Percentiles rank a stretch among this genome's conserved stretches.
phyloP scores from a whole-genome alignment of 495 filamentous ascomycete genomes.

The Symbiotaphrina buchneri region DNA sequence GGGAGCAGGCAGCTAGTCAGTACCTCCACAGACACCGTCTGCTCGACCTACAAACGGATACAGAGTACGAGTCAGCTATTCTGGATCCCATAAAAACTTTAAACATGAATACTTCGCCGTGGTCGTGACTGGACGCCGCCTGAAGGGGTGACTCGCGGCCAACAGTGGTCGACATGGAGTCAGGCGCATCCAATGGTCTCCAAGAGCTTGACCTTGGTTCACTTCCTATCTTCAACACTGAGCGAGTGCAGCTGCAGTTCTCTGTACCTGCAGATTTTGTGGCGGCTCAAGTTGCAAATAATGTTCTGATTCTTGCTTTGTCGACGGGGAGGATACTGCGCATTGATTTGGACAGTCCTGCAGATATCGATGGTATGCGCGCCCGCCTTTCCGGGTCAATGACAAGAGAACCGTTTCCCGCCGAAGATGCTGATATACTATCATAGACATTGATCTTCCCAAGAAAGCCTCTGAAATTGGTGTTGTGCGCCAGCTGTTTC shows the following conservation, averaged over 20 bases:
- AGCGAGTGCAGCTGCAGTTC: slow-evolving; percentile 79
- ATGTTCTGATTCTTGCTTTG: slow-evolving; percentile 78
- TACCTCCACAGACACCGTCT: no score
- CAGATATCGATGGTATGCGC: slow-evolving; percentile 73
- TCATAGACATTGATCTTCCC: slow-evolving; percentile 81
- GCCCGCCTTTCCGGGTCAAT: neutral
- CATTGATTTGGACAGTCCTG: slow-evolving; percentile 82
- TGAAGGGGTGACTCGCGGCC: no score
- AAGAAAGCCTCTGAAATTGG: slow-evolving; percentile 81
- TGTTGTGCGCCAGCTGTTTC: slow-evolving; percentile 82
- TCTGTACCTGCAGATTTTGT: slow-evolving; percentile 82
- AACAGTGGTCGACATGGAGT: neutral
- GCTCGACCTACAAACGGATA: no score
- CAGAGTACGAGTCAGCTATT: no score
- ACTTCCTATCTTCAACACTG: slow-evolving; percentile 80
- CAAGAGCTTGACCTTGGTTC: slow-evolving; percentile 37
- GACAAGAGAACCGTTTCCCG: neutral
- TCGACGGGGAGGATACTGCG: slow-evolving; percentile 74
- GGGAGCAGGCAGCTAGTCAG: no score
- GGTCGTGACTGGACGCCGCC: no score
- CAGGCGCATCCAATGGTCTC: slow-evolving; percentile 13
- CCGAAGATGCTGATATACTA: no score
- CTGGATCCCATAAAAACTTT: no score
- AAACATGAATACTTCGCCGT: no score
- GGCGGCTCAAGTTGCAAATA: slow-evolving; percentile 89